Evolutionary conservation across 371 early-diverging fungal species (phyloP), one percentile per base, ranked within the genome.

Genomic region (Mucor lusitanicus): DNA sequence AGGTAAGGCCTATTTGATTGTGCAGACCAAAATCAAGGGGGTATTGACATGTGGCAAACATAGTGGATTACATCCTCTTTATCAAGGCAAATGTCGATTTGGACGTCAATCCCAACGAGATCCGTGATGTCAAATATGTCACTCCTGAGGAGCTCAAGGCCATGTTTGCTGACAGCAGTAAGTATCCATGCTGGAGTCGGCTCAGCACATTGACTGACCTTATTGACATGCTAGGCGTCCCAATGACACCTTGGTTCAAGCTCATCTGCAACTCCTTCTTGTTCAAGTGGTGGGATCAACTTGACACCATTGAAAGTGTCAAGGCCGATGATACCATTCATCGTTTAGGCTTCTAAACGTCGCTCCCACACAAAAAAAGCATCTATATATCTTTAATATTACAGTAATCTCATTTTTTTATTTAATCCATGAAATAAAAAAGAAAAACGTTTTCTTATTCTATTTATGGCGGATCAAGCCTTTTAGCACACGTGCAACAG

Each of bases 211-310:
- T 3, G 6, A 13, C 8, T 58, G 13, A 59, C 21, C 3, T 39
- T 60, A 0, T 66, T 21, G 58, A 48, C 25, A 23, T 50, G 50
- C 25, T 48, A 88, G 84, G 83, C 75, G 71, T 82, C 21, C 88
- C 78, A 44, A 82, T 97, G 71, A 98, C 99, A 12, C 99, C 99
- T 55, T 98, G 99, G 99, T 98, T 98, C 77, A 88, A 88, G 69
- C 80, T 97, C 56, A 97, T 98, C 69, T 94, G 91, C 69, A 88
- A 94, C 21, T 88, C 87, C 67, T 95, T 96, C 76, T 77, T 98
- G 73, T 97, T 93, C 81, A 87, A 89, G 65, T 98, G 99, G 99
- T 98, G 99, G 99, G 85, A 85, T 68, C 82, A 90, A 54, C 77
- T 97, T 63, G 95, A 91, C 72, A 80, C 86, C 53, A 82, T 95